Conservation (phyloP, 1,139 yeast genomes). For the Ogataea hybrid region DNA sequence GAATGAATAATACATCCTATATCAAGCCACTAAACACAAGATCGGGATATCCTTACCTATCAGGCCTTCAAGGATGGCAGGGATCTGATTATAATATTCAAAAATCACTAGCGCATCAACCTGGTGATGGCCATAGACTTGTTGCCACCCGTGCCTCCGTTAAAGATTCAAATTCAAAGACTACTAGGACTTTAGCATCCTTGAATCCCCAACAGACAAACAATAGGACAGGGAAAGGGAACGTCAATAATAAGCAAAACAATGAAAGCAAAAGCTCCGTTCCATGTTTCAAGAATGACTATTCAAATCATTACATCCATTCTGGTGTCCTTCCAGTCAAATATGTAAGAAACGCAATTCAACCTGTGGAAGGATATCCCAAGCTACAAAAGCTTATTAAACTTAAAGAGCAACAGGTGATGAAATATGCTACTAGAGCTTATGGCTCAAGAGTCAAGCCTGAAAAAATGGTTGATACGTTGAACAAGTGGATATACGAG, state of each 20-base stretch:
- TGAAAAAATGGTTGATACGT: constrained; percentile 51
- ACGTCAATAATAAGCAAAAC: constrained; percentile 8
- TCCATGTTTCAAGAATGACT: constrained; percentile 51
- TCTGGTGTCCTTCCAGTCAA: constrained; percentile 59
- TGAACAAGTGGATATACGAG: constrained; percentile 58
- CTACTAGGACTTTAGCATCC: constrained; percentile 10
- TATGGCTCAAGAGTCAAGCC: constrained; percentile 58
- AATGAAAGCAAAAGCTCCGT: constrained; percentile 11
- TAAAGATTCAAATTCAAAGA: constrained; percentile 12
- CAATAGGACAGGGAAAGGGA: constrained; percentile 7
- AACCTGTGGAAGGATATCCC: constrained; percentile 82
- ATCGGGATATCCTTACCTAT: constrained; percentile 5
- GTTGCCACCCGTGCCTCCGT: constrained; percentile 22
- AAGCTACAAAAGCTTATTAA: constrained; percentile 66
- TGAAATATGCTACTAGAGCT: constrained; percentile 54
- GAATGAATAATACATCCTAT: constrained; percentile 13
- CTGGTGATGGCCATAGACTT: constrained; percentile 23
- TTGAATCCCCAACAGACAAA: constrained; percentile 9
- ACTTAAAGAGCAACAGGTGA: constrained; percentile 54
- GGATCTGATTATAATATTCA: constrained; percentile 8
- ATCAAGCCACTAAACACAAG: constrained; percentile 9
- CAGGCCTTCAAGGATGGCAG: constrained; percentile 9
- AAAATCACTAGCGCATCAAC: constrained; percentile 9
- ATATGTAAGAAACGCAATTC: constrained; percentile 60
- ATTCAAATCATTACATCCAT: constrained; percentile 65